phyloP scores from a whole-genome alignment of 2,329 filamentous ascomycete genomes.

The Rhinocladiella mackenziei region DNA sequence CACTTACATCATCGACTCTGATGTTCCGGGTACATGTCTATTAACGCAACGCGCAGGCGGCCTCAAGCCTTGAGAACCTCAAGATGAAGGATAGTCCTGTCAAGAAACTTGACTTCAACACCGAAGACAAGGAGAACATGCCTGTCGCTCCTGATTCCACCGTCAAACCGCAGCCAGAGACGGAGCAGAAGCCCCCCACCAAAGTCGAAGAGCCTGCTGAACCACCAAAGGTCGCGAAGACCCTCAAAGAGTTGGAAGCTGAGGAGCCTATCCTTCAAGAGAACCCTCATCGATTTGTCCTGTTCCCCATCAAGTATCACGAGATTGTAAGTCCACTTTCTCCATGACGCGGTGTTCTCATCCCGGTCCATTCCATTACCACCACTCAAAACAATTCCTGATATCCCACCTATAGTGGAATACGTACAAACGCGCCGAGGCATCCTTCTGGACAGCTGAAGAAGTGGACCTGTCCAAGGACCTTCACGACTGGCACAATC shows the following conservation, averaged over 20 bases:
- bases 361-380: slow-evolving; percentile 38
- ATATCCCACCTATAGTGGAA: slow-evolving; percentile 77
- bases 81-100: slow-evolving; percentile 84
- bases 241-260: slow-evolving; percentile 65
- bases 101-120: slow-evolving; percentile 77
- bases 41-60: slow-evolving; percentile 59
- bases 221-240: slow-evolving; percentile 40
- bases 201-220: slow-evolving; percentile 48
- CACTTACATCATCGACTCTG: slow-evolving; percentile 36
- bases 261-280: slow-evolving; percentile 91
- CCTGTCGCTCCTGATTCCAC: slow-evolving; percentile 52
- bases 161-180: slow-evolving; percentile 49
- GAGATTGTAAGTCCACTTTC: slow-evolving; percentile 21
- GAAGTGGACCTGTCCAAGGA: slow-evolving; percentile 99
- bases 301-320: slow-evolving; percentile 83
- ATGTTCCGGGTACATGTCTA: slow-evolving; percentile 37
- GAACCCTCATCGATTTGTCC: slow-evolving; percentile 92
- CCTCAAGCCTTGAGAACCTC: slow-evolving; percentile 78
- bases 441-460: slow-evolving; percentile 99
- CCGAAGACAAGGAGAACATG: slow-evolving; percentile 75
- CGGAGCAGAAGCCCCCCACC: slow-evolving; percentile 54
- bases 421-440: slow-evolving; percentile 99
- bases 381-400: slow-evolving; percentile 22
- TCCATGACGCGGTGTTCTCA: background rate
- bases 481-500: slow-evolving; percentile 98